Evolutionary conservation across 441 rosid genomes (phyloP).

Genomic region (Eutrema salsugineum): DNA sequence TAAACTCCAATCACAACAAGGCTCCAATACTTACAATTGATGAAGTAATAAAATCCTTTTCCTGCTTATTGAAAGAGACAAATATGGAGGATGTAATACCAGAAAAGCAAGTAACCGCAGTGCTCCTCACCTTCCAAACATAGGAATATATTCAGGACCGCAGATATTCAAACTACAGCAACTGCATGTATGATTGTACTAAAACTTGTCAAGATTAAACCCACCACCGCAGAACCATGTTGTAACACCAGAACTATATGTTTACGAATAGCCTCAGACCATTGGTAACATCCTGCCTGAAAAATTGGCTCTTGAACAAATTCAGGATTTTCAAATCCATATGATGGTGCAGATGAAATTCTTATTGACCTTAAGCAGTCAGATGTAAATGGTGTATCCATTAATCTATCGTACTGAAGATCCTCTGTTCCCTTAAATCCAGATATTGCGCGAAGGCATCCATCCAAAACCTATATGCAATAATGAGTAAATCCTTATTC

Average conservation of each 20-base stretch:
- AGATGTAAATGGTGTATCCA: conserved; percentile 75
- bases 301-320: conserved; percentile 39
- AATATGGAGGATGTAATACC: conserved; percentile 84
- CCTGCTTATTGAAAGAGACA: conserved; percentile 49
- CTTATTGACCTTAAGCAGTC: conserved; percentile 71
- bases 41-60: conserved; percentile 61
- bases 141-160: conserved; percentile 19
- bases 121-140: conserved; percentile 74
- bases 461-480: conserved; percentile 77
- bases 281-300: conserved; percentile 56
- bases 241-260: conserved; percentile 58
- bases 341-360: conserved; percentile 88
- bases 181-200: not conserved
- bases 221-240: conserved; percentile 76
- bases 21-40: conserved; percentile 56
- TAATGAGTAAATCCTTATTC: conserved; percentile 13
- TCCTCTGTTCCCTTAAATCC: conserved; percentile 95
- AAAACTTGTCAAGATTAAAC: conserved; percentile 29
- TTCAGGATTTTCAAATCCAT: conserved; percentile 45
- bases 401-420: conserved; percentile 55
- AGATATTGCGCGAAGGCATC: conserved; percentile 84
- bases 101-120: conserved; percentile 86
- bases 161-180: conserved; percentile 18
- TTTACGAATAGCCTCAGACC: conserved; percentile 73
- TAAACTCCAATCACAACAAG: conserved; percentile 12